Conservation (phyloP, 169 alveolate genomes). For the Theileria orientalis region DNA sequence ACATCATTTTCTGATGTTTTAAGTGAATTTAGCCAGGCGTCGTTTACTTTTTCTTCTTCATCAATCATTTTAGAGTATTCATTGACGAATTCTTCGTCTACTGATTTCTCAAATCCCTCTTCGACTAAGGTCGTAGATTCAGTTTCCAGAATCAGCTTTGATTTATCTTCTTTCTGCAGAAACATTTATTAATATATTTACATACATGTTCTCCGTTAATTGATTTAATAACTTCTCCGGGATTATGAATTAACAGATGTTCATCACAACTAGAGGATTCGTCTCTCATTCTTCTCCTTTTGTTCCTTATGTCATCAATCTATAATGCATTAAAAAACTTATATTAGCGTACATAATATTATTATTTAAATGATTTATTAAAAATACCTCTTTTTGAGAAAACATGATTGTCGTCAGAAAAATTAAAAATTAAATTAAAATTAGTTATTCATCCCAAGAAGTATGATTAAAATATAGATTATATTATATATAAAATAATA, state of each 20-base stretch:
- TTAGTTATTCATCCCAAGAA: background rate
- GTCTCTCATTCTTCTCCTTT: constrained; percentile 4
- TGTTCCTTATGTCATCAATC: constrained; percentile 8
- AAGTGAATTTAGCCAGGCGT: constrained; percentile 51
- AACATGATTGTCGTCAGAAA: constrained; percentile 8
- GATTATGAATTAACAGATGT: too few relatives aligned
- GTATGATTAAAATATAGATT: background rate
- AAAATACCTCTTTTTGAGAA: constrained; percentile 9
- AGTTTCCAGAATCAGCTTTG: too few relatives aligned
- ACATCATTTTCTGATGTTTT: constrained; percentile 17
- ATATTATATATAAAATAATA: too few relatives aligned
- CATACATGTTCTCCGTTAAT: too few relatives aligned
- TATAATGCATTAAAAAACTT: background rate
- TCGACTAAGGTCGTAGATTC: too few relatives aligned
- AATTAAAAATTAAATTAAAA: background rate
- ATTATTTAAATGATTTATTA: background rate
- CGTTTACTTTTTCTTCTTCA: constrained; percentile 33
- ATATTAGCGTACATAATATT: background rate
- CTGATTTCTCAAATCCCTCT: too few relatives aligned
- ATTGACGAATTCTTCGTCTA: constrained; percentile 4
- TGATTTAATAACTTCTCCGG: too few relatives aligned
- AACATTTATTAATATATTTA: too few relatives aligned
- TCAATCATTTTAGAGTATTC: background rate
- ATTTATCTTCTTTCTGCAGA: too few relatives aligned
- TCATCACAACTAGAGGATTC: constrained; percentile 2